Base-by-base conservation (phyloP, 352 stramenopile species). In the Nothophytophthora sp. region DNA sequence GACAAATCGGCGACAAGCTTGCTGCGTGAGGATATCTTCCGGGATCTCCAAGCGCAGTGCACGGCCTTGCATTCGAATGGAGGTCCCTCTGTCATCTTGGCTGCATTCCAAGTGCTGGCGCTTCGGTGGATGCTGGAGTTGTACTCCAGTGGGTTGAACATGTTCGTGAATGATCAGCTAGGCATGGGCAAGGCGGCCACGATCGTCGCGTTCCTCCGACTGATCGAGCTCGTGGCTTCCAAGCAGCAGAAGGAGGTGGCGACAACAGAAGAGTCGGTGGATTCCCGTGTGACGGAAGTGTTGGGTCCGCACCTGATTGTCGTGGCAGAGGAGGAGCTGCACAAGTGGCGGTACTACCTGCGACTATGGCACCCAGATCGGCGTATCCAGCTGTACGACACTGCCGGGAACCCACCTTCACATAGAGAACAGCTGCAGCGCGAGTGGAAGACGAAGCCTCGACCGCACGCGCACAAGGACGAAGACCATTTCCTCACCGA, bases 121-220 rank as follows among this genome's bases (percentile, higher is more conserved):
- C 56, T 96, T 15, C 74, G 76, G 16, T 96, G 86, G 79, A 92
- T 96, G 77, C 38, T 90, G 15, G 72, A 87, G 30, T 66, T 96
- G 40, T 88, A 78, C 32, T 71, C 72, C 8, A 71, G 58, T 19
- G 75, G 71, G 0, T 64, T 81, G 16, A 91, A 93, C 52, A 65
- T 90, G 25, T 63, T 96, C 43, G 39, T 96, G 28, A 94, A 94
- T 52, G 86, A 96, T 35, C 84, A 96, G 32, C 54, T 93, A 8
- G 86, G 86, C 16, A 92, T 94, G 71, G 86, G 84, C n/a, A 93
- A 95, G 47, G 78, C 81, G 8, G 70, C 76, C 6, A 90, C 79
- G 2, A 73, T 93, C 20, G 74, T 84, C 22, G 76, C 80, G 4
- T 95, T 93, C 54, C 60, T 96, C n/a, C 68, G 62, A 19, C 56